Base-by-base conservation (phyloP, 495 filamentous ascomycete species). In the Trichoderma erinaceum region DNA sequence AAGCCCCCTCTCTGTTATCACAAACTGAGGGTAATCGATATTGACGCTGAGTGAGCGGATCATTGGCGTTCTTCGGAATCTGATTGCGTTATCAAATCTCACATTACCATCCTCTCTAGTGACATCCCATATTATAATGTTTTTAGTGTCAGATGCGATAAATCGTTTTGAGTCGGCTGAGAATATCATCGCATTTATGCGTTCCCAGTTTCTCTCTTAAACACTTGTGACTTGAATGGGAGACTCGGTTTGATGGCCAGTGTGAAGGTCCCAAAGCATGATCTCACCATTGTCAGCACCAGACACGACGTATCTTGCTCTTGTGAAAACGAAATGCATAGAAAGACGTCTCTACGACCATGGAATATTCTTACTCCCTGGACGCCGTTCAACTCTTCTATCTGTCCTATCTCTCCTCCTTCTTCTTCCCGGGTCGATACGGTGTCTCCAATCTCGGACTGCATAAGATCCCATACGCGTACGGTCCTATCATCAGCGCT, bases 401-500 rank as follows among this genome's bases (percentile, higher is more conserved):
- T 12, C 21, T 64, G 8, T 12, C 21, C 27, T 41, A 16, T 16
- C 25, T 5, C 21, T 8, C 35, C 27, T 12, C 7, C 61, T 27
- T 64, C 29, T 29, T 1, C 29, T 29, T 29, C 29, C 4, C 4
- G 29, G 1, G 29, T 29, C 29, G 29, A 1, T 29, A 29, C 4
- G 29, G 29, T 29, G 4, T 4, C 29, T 23, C 21, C 41, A 44
- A 44, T 16, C 10, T 16, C 61, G 10, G 35, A 23, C 29, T 41
- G 27, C 11, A 18, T 23, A n/a, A 64, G n/a, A 18, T 64, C 35
- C 67, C 67, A 68, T 3, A 68, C 16, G 8, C 67, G 67, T 3
- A 68, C 29, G 3, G 67, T 61, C 16, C 8, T 29, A 29, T 68
- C 67, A 29, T 68, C 67, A n/a, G n/a, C n/a, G n/a, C n/a, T n/a